These are phyloP conservation scores for Lactarius sanguifluus DNA, from an alignment of 768 basidiomycete species.

Conservation along the genomic window DNA sequence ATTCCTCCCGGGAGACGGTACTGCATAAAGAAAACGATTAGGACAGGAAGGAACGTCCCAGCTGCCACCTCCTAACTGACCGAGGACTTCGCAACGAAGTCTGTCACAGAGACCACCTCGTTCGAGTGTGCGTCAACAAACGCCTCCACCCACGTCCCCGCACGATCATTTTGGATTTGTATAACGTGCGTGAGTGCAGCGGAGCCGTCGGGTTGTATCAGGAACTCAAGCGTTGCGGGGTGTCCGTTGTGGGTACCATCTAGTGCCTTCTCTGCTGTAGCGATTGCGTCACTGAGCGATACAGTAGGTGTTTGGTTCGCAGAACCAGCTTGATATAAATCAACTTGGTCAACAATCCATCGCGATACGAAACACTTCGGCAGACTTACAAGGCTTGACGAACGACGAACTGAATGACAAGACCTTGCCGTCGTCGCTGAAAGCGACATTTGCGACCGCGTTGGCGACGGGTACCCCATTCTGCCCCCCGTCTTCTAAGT, in stretches of 20 bases:
- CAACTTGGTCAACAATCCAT: neutral
- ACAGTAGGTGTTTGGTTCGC: constrained; percentile 41
- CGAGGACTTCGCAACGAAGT: constrained; percentile 50
- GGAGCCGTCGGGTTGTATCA: constrained; percentile 42
- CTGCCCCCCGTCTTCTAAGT: constrained; percentile 23
- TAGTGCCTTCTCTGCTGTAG: constrained; percentile 40
- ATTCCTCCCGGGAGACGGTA: constrained; percentile 43
- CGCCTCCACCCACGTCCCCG: constrained; percentile 43
- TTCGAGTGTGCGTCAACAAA: constrained; percentile 54
- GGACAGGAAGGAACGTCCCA: neutral
- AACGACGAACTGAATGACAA: constrained; percentile 49
- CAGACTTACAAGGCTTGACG: constrained; percentile 42
- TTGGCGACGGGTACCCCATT: constrained; percentile 40
- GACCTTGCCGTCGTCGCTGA: constrained; percentile 43
- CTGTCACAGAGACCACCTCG: constrained; percentile 50
- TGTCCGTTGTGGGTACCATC: constrained; percentile 44
- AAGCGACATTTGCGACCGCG: constrained; percentile 47
- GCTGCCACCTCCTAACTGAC: constrained; percentile 33
- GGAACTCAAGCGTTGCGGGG: constrained; percentile 43
- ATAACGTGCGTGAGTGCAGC: constrained; percentile 43
- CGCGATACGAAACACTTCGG: neutral
- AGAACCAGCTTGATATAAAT: constrained; percentile 20
- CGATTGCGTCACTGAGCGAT: constrained; percentile 39
- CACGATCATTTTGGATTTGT: constrained; percentile 44
- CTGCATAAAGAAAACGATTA: constrained; percentile 27